Evolutionary conservation across 2,329 filamentous ascomycete species (phyloP).

Genomic region (Biscogniauxia mediterranea): DNA sequence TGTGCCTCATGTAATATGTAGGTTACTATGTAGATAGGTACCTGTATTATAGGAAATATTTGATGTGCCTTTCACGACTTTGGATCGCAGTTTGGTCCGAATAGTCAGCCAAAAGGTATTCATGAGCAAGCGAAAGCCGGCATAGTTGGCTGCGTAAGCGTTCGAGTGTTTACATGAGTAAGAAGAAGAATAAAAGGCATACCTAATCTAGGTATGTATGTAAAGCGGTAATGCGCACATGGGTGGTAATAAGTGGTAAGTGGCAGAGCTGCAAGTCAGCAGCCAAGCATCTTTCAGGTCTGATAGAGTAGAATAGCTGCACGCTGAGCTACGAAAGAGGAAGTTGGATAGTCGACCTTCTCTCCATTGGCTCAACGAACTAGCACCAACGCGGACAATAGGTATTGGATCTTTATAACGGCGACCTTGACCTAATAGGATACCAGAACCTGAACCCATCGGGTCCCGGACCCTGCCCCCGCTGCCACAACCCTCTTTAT

Average conservation of each 20-base stretch:
- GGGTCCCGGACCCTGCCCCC: too few species aligned
- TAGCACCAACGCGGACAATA: background rate
- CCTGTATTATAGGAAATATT: too few species aligned
- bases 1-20: too few species aligned
- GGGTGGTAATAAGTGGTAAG: too few species aligned
- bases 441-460: background rate
- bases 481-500: too few species aligned
- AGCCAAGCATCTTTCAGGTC: background rate
- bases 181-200: too few species aligned
- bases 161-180: background rate
- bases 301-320: background rate
- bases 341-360: background rate
- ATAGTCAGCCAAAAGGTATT: background rate
- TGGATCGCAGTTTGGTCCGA: background rate
- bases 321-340: background rate
- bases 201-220: too few species aligned
- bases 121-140: background rate
- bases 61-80: too few species aligned
- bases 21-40: too few species aligned
- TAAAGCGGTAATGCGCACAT: too few species aligned
- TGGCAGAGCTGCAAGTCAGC: background rate
- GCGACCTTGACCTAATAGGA: background rate
- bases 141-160: background rate
- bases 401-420: background rate
- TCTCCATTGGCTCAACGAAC: background rate